Evolutionary conservation across 176 grass and related monocot genomes (phyloP).

Genomic region (Triticum monococcum): DNA sequence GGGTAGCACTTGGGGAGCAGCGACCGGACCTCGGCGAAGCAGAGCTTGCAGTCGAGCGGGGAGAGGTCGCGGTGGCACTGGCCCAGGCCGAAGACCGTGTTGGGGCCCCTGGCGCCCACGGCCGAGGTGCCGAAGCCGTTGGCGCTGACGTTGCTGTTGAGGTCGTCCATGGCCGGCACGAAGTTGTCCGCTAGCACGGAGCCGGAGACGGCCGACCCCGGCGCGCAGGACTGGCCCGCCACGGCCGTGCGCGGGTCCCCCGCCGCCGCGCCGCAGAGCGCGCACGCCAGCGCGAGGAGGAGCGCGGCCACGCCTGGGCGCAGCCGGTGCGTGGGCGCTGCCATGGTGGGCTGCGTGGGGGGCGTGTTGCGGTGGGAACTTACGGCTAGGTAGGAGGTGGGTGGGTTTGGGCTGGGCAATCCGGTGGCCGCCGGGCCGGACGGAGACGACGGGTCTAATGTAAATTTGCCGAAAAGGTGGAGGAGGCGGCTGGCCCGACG

Average conservation of each 20-base stretch:
- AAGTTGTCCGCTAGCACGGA: conserved; percentile 56
- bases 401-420: background rate
- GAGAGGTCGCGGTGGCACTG: conserved; percentile 75
- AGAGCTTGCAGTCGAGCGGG: conserved; percentile 67
- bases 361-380: background rate
- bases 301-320: too few species aligned
- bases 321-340: background rate
- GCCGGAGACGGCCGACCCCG: conserved; percentile 31
- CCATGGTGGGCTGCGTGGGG: background rate
- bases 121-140: conserved; percentile 58
- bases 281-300: background rate
- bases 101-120: conserved; percentile 35
- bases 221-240: conserved; percentile 40
- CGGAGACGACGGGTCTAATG: background rate
- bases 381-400: background rate
- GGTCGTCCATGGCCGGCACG: conserved; percentile 69
- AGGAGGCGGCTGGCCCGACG: background rate
- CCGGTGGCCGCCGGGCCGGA: background rate
- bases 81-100: conserved; percentile 67
- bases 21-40: conserved; percentile 78
- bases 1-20: conserved; percentile 84
- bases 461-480: background rate
- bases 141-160: conserved; percentile 59
- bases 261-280: conserved; percentile 16
- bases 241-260: conserved; percentile 46